Evolutionary conservation across 192 early-diverging fungal species (phyloP).

Genomic region (Entrophospora sp.): DNA sequence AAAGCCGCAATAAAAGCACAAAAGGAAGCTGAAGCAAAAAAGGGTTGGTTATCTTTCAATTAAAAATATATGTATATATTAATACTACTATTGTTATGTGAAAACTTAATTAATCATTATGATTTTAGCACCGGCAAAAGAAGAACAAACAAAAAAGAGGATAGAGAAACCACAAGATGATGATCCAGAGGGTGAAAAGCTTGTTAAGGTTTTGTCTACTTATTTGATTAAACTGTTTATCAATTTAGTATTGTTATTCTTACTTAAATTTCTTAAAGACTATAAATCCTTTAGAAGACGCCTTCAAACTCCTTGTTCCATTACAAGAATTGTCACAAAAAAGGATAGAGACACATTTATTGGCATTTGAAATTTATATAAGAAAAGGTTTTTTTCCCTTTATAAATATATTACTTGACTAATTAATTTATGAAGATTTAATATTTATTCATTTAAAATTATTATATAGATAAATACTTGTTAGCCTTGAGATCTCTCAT

Average conservation of each 20-base stretch:
- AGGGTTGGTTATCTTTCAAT: constrained; percentile 23
- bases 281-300: constrained; percentile 61
- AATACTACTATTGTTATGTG: not conserved
- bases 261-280: constrained; percentile 37
- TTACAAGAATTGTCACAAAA: constrained; percentile 50
- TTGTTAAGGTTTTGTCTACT: constrained; percentile 20
- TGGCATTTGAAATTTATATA: constrained; percentile 60
- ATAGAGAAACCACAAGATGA: constrained; percentile 44
- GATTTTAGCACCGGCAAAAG: constrained; percentile 24
- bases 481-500: constrained; percentile 56
- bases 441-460: not conserved
- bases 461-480: constrained; percentile 48
- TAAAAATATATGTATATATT: not conserved
- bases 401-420: not conserved
- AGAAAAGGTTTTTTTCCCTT: constrained; percentile 41
- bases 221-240: not conserved
- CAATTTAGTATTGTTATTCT: not conserved
- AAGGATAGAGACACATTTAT: constrained; percentile 49
- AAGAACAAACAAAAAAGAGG: constrained; percentile 39
- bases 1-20: constrained; percentile 63
- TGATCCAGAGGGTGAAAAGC: constrained; percentile 66
- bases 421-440: not conserved
- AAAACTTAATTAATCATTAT: not conserved
- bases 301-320: constrained; percentile 67
- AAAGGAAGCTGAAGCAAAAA: constrained; percentile 42